phyloP scores from a whole-genome alignment of 2,329 filamentous ascomycete genomes.

The Helotiales sp. region DNA sequence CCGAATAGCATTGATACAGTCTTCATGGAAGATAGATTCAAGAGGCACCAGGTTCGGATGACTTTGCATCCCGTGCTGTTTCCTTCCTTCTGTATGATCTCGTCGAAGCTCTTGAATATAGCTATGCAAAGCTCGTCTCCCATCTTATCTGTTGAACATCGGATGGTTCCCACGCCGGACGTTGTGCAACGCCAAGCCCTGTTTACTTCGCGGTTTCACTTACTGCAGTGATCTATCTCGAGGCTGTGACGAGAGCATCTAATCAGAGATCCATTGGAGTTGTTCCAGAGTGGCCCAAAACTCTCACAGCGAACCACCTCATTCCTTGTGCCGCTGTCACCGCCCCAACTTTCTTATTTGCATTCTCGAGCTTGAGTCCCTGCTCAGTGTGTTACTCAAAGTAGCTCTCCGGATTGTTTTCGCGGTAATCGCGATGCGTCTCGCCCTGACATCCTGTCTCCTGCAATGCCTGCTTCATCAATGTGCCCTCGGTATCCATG shows the following conservation, averaged over 20 bases:
- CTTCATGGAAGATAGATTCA: slow-evolving; percentile 33
- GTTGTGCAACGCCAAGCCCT: slow-evolving; percentile 35
- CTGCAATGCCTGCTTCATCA: slow-evolving; percentile 51
- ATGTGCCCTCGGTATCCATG: slow-evolving; percentile 50
- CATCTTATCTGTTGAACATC: slow-evolving; percentile 30
- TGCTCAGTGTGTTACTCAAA: slow-evolving; percentile 80
- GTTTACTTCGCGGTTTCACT: slow-evolving; percentile 30
- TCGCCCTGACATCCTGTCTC: slow-evolving; percentile 73
- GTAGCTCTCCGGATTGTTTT: slow-evolving; percentile 70
- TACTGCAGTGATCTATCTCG: slow-evolving; percentile 33
- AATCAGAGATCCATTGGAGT: slow-evolving; percentile 59
- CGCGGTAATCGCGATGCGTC: slow-evolving; percentile 58
- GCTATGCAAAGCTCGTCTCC: slow-evolving; percentile 31
- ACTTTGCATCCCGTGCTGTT: slow-evolving; percentile 31
- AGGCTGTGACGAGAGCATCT: slow-evolving; percentile 64
- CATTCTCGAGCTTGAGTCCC: slow-evolving; percentile 71
- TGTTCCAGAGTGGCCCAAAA: slow-evolving; percentile 51
- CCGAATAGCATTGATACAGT: slow-evolving; percentile 34
- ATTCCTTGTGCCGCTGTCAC: slow-evolving; percentile 72
- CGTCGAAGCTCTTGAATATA: slow-evolving; percentile 36
- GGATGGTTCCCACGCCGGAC: slow-evolving; percentile 36
- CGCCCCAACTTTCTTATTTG: slow-evolving; percentile 66
- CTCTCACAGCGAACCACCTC: slow-evolving; percentile 68
- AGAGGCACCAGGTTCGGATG: slow-evolving; percentile 34
- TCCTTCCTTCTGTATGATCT: slow-evolving; percentile 27